Base-by-base conservation (phyloP, 192 early-diverging fungal species). In the Glomus cerebriforme region DNA sequence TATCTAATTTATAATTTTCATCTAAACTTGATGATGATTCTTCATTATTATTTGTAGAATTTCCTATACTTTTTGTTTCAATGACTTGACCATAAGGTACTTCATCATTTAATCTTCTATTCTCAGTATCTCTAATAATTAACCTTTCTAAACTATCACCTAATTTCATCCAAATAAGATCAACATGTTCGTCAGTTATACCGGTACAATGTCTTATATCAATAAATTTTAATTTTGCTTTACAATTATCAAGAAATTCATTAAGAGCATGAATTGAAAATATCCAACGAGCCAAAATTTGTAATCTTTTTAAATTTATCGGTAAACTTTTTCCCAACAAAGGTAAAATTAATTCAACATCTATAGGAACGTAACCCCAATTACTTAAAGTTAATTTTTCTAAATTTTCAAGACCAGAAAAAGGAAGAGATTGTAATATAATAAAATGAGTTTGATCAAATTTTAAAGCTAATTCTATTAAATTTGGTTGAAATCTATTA, bases 251-350 rank as follows among this genome's bases (percentile, higher is more conserved):
- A 1, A 68, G 35, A 43, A 68, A 68, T 9, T 17, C 15, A 6
- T 43, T 37, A n/a, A 68, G 22, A 39, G 34, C 31, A 12, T n/a
- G 1, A n/a, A 37, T 35, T 24, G 15, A 39, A 68, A 68, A 68
- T 9, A 10, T 68, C 66, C 66, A 68, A 19, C 32, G 66, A 17
- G 66, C 66, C 31, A 39, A 37, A 0, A 68, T 68, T 68, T 68
- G 32, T 37, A 68, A 68, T n/a, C 39, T 31, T 22, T 39, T n/a
- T 37, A 68, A 37, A 68, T 37, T 68, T n/a, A 22, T 22, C 6
- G 66, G 66, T 68, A 68, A 68, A 68, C 19, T n/a, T 68, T 39
- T 68, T 26, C 66, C 66, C 17, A 68, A 37, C 39, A 39, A 35
- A 39, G 66, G 66, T 37, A 68, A 37, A 2, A 68, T 34, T 68